phyloP scores from a whole-genome alignment of 495 filamentous ascomycete species.

The Penicillium malachiteum region DNA sequence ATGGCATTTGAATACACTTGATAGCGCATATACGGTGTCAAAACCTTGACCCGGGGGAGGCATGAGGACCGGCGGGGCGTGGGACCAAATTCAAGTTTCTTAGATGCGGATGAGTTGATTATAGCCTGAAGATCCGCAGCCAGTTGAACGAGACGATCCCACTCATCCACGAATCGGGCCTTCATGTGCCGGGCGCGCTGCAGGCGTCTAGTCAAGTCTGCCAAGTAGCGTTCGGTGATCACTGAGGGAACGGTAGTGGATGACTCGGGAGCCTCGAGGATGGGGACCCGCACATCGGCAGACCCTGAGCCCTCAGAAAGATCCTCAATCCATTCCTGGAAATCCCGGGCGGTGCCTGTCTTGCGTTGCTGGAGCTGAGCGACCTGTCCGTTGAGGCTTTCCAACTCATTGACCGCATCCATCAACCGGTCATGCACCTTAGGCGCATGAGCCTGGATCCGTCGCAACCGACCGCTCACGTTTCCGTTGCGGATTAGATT shows the following conservation, averaged over 20 bases:
- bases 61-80: slow-evolving; percentile 55
- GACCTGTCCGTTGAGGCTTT: slow-evolving; percentile 78
- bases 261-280: slow-evolving; percentile 35
- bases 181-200: slow-evolving; percentile 79
- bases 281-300: slow-evolving; percentile 58
- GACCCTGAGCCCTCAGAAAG: slow-evolving; percentile 71
- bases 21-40: slow-evolving; percentile 88
- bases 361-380: slow-evolving; percentile 75
- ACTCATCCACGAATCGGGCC: slow-evolving; percentile 77
- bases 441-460: slow-evolving; percentile 76
- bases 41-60: slow-evolving; percentile 51
- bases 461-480: slow-evolving; percentile 65
- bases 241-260: slow-evolving; percentile 63
- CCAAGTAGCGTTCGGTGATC: slow-evolving; percentile 90
- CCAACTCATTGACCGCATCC: slow-evolving; percentile 77
- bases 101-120: slow-evolving; percentile 77
- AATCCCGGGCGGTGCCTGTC: slow-evolving; percentile 74
- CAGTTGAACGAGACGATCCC: slow-evolving; percentile 73
- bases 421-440: slow-evolving; percentile 82
- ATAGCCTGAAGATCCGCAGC: slow-evolving; percentile 76
- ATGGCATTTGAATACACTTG: slow-evolving; percentile 68
- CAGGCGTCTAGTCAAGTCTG: slow-evolving; percentile 79
- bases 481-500: slow-evolving; percentile 73
- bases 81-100: slow-evolving; percentile 71
- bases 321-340: slow-evolving; percentile 94